Evolutionary conservation across 805 yeast genomes (phyloP).

Genomic region (Priceomyces fermenticarens): DNA sequence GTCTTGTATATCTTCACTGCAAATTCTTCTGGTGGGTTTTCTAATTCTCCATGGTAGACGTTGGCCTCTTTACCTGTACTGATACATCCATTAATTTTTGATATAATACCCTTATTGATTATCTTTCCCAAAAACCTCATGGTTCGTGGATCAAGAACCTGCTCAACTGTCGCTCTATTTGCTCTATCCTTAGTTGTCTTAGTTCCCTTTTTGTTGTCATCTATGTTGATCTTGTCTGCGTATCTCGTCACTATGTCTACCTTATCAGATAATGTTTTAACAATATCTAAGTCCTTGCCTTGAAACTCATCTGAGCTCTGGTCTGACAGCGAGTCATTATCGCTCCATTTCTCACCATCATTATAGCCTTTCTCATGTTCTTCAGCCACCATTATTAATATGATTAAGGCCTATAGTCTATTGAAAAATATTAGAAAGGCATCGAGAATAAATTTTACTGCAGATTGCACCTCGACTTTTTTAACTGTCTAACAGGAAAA

Average conservation of each 20-base stretch:
- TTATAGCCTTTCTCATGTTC: not conserved
- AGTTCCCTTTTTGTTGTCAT: slow-evolving; percentile 54
- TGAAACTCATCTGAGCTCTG: not conserved
- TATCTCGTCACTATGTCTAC: slow-evolving; percentile 57
- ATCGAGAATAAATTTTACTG: not conserved
- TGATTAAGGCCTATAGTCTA: too few relatives aligned
- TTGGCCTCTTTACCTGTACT: slow-evolving; percentile 99
- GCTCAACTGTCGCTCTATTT: slow-evolving; percentile 94
- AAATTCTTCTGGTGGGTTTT: slow-evolving; percentile 51
- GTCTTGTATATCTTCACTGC: slow-evolving; percentile 97
- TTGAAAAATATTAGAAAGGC: slow-evolving; percentile 1
- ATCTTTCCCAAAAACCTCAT: slow-evolving; percentile 76
- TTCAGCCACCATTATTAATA: not conserved
- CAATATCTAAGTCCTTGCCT: too few relatives aligned
- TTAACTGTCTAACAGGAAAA: not conserved
- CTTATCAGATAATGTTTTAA: slow-evolving; percentile 30
- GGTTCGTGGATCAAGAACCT: slow-evolving; percentile 94
- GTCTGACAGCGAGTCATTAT: not conserved
- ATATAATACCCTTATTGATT: slow-evolving; percentile 77
- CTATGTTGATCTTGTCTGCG: slow-evolving; percentile 63
- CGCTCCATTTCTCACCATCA: not conserved
- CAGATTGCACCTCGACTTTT: not conserved
- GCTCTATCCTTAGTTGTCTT: slow-evolving; percentile 76
- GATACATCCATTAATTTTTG: slow-evolving; percentile 88
- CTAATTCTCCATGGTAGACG: slow-evolving; percentile 75